Evolutionary conservation across 2,329 filamentous ascomycete species (phyloP).

Genomic region (Penicillium sp.): DNA sequence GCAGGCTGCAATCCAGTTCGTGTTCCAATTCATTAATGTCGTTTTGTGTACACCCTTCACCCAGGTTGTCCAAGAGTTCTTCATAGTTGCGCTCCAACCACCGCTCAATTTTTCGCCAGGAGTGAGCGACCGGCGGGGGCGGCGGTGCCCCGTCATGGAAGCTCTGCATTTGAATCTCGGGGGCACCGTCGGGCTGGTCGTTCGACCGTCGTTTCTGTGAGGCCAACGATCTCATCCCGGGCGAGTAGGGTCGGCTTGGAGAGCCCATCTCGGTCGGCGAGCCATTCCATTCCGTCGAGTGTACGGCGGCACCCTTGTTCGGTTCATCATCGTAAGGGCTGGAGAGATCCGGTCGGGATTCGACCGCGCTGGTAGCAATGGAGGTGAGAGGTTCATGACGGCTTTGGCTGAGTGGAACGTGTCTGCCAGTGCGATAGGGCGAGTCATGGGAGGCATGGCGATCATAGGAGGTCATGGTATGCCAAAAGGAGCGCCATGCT

Average conservation of each 20-base stretch:
- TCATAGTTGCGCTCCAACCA: conserved; percentile 96
- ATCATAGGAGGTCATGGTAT: conserved; percentile 72
- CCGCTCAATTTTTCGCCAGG: conserved; percentile 87
- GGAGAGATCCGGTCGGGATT: conserved; percentile 79
- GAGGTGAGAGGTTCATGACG: conserved; percentile 78
- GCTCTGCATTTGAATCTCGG: conserved; percentile 93
- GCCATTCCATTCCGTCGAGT: conserved; percentile 57
- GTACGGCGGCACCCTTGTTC: conserved; percentile 49
- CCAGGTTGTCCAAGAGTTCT: conserved; percentile 87
- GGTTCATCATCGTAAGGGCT: conserved; percentile 72
- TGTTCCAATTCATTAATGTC: conserved; percentile 96
- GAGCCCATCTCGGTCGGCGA: conserved; percentile 52
- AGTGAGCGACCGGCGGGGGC: conserved; percentile 78
- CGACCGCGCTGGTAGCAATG: conserved; percentile 75
- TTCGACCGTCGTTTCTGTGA: conserved; percentile 57
- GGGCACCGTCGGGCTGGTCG: conserved; percentile 61
- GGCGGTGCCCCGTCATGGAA: conserved; percentile 90
- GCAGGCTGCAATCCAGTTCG: conserved; percentile 87
- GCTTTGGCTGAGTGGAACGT: conserved; percentile 79
- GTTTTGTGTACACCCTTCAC: conserved; percentile 86
- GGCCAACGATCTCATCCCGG: conserved; percentile 74
- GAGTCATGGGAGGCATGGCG: conserved; percentile 91
- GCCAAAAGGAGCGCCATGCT: conserved; percentile 89
- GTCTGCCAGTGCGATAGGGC: conserved; percentile 81
- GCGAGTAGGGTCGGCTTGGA: conserved; percentile 72